Evolutionary conservation across 2,329 filamentous ascomycete species (phyloP).

Genomic region (Golovinomyces cichoracearum): DNA sequence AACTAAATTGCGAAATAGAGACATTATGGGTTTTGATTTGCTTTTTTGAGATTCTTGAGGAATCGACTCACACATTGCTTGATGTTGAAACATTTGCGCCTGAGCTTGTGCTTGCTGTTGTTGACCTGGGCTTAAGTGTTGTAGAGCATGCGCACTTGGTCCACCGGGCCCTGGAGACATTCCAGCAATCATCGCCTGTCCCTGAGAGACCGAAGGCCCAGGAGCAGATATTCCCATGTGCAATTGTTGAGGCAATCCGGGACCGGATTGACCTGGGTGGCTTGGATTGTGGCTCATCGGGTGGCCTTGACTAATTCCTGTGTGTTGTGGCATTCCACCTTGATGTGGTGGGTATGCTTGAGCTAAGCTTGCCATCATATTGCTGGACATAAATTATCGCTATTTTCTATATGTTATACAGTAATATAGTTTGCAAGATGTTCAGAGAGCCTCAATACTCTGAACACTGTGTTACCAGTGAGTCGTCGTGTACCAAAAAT

Average conservation of each 20-base stretch:
- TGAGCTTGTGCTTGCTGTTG: conserved; percentile 15
- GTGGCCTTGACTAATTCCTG: conserved; percentile 34
- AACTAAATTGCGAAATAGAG: neutral
- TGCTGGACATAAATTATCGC: conserved; percentile 24
- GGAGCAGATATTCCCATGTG: conserved; percentile 51
- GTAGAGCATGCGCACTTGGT: conserved; percentile 40
- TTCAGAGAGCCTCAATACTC: too few species aligned
- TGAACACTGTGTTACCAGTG: too few species aligned
- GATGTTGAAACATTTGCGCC: conserved; percentile 8
- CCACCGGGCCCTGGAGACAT: conserved; percentile 40
- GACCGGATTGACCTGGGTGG: conserved; percentile 32
- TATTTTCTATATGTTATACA: conserved; percentile 3
- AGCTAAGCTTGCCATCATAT: conserved; percentile 47
- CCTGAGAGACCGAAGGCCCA: conserved; percentile 43
- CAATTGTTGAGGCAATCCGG: conserved; percentile 40
- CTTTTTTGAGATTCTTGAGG: neutral
- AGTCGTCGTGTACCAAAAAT: too few species aligned
- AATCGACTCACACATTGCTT: conserved; percentile 11
- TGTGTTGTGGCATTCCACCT: conserved; percentile 42
- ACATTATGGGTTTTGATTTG: neutral
- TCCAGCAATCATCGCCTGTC: conserved; percentile 42
- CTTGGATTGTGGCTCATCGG: conserved; percentile 33
- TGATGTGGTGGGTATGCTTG: conserved; percentile 45
- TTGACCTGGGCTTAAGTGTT: conserved; percentile 36
- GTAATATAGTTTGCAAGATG: too few species aligned